These are phyloP conservation scores for Claviceps sp. DNA, from an alignment of 2,329 filamentous ascomycete genomes.

Conservation along the genomic window DNA sequence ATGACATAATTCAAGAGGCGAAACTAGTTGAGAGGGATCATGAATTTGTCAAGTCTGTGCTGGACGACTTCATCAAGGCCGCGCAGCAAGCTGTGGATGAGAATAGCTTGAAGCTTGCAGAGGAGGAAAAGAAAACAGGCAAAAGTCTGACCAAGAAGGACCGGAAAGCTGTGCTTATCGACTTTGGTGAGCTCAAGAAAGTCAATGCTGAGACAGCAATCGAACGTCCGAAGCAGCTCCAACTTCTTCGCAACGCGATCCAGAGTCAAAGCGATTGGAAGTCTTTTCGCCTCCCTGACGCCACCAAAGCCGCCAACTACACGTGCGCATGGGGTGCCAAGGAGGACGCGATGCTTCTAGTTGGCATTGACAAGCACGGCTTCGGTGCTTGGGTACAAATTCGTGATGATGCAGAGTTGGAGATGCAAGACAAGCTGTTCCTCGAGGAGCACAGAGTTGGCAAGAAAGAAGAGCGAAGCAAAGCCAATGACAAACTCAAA, in stretches of 20 bases:
- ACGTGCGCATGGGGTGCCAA: slow-evolving; percentile 82
- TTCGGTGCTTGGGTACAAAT: slow-evolving; percentile 95
- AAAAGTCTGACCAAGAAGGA: slow-evolving; percentile 91
- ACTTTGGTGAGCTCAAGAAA: slow-evolving; percentile 85
- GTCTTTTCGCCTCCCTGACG: slow-evolving; percentile 78
- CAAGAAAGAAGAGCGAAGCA: slow-evolving; percentile 84
- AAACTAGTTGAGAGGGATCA: slow-evolving; percentile 71
- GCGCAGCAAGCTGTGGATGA: slow-evolving; percentile 47
- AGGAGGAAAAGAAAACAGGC: slow-evolving; percentile 69
- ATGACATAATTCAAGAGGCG: slow-evolving; percentile 79
- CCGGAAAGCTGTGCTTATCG: slow-evolving; percentile 90
- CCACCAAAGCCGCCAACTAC: slow-evolving; percentile 84
- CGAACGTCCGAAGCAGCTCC: slow-evolving; percentile 80
- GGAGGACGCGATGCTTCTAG: slow-evolving; percentile 93
- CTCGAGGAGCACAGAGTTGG: slow-evolving; percentile 96
- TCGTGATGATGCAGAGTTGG: slow-evolving; percentile 77
- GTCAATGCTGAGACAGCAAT: slow-evolving; percentile 92
- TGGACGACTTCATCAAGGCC: slow-evolving; percentile 57
- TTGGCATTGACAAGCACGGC: slow-evolving; percentile 85
- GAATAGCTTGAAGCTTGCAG: slow-evolving; percentile 59
- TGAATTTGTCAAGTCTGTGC: slow-evolving; percentile 61
- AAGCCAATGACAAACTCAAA: slow-evolving; percentile 65
- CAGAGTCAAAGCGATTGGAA: slow-evolving; percentile 53
- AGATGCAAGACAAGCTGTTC: slow-evolving; percentile 82
- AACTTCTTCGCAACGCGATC: slow-evolving; percentile 65